Conservation (phyloP, 176 grass and related monocot genomes). For the Typha latifolia region DNA sequence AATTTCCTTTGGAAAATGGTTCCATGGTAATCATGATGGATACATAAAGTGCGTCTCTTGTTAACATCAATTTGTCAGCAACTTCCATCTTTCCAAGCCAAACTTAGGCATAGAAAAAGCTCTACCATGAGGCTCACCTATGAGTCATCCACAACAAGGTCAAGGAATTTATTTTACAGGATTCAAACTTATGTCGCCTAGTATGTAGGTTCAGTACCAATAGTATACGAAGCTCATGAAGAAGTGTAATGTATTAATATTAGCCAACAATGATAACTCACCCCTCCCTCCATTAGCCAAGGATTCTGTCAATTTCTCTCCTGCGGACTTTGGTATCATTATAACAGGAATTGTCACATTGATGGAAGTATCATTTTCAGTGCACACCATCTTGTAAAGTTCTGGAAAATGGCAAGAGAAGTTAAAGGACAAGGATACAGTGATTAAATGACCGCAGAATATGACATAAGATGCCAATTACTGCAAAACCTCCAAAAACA, state of each 20-base stretch:
- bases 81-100: too few species aligned
- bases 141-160: background rate
- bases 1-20: background rate
- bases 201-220: background rate
- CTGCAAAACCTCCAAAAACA: conserved; percentile 4
- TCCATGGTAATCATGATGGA: too few species aligned
- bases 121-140: background rate
- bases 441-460: conserved; percentile 19
- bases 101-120: too few species aligned
- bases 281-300: conserved; percentile 45
- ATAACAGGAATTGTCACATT: conserved; percentile 80
- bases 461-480: conserved; percentile 11
- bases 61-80: too few species aligned
- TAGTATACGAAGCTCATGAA: background rate
- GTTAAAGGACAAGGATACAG: background rate
- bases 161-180: background rate
- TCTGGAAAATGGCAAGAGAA: conserved; percentile 33
- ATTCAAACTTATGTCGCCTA: background rate
- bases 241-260: background rate
- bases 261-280: conserved; percentile 19
- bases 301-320: conserved; percentile 46
- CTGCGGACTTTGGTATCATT: conserved; percentile 84
- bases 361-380: conserved; percentile 80
- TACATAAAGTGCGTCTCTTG: too few species aligned
- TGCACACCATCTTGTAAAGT: conserved; percentile 97